Base-by-base conservation (phyloP, 2,329 filamentous ascomycete species). In the Penicillium sp. region DNA sequence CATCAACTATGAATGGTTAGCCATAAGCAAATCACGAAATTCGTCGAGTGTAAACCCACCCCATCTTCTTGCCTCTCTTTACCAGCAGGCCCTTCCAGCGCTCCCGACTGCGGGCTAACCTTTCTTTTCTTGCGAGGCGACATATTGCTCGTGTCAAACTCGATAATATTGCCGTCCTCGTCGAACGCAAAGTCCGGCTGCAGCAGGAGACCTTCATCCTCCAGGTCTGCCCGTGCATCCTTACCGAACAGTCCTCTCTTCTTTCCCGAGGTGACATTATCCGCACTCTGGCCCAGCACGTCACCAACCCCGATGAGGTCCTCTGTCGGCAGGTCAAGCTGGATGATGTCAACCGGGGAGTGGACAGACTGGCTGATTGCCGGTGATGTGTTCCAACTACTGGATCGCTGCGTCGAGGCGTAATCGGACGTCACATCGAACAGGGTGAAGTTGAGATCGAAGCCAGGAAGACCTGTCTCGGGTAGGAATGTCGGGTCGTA, bases 401-500 rank as follows among this genome's bases (percentile, higher is more conserved):
- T 72, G 6, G 71, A 73, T 35, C 73, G 70, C 42, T 72, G 70
- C 17, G 68, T 73, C 61, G 59, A 68, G 56, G 59, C 66, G 5
- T 75, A 66, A 5, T 77, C 71, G 2, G 74, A 63, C 12, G 69
- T 65, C n/a, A 76, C 59, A 35, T 79, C 71, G 39, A 85, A 72
- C 3, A 75, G 73, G 11, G 76, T 76, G 15, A 87, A 70, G 52
- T 86, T 81, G 22, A 86, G 72, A 35, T 88, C 81, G 58, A 89
- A 80, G 0, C 83, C 79, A 1, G 88, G 85, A 28, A 92, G 79
- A 37, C 81, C 79, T 37, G 87, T 81, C 45, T 89, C 86, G 0
- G 89, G 87, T 10, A 90, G 76, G 71, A 98, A 97, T 43, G 86
- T 83, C 0, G 92, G 92, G 69, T 98, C 94, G 69, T 98, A 91